A percentile compares a stretch with the other conserved stretches of the same genome.
phyloP scores from a whole-genome alignment of 768 basidiomycete genomes.

The Floccularia luteovirens region DNA sequence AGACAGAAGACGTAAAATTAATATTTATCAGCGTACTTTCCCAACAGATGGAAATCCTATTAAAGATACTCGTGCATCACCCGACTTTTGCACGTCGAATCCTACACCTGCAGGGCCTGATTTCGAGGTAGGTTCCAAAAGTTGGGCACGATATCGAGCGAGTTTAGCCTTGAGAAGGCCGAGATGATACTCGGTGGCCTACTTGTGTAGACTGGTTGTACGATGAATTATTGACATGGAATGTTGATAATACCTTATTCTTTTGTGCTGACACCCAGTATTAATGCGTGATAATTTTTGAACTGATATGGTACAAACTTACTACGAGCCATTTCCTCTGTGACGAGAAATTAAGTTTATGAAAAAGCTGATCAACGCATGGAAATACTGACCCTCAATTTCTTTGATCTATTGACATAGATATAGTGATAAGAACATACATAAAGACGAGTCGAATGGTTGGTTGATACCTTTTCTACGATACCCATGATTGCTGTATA shows the following conservation, averaged over 20 bases:
- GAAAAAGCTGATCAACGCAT: not conserved
- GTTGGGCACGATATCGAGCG: conserved; percentile 89
- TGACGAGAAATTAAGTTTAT: not conserved
- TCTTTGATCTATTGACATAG: conserved; percentile 69
- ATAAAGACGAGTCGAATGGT: not conserved
- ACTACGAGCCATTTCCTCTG: conserved; percentile 98
- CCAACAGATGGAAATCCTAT: conserved; percentile 97
- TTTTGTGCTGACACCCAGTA: conserved; percentile 63
- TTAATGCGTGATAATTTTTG: conserved; percentile 3
- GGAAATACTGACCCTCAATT: conserved; percentile 70
- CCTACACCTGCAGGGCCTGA: conserved; percentile 75
- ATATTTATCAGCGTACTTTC: conserved; percentile 35
- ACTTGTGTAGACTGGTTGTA: conserved; percentile 14
- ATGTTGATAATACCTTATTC: conserved; percentile 64
- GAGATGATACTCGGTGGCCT: conserved; percentile 94
- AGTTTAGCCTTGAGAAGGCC: conserved; percentile 92
- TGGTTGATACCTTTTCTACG: conserved; percentile 74
- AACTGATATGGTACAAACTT: conserved; percentile 23
- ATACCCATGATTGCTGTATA: conserved; percentile 62
- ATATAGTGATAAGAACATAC: not conserved
- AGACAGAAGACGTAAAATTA: not conserved
- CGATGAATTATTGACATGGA: conserved; percentile 2
- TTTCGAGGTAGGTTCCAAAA: conserved; percentile 87
- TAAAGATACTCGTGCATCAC: conserved; percentile 85
- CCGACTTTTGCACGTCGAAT: conserved; percentile 77